Evolutionary conservation across 441 rosid species (phyloP).

Genomic region (Isatis lusitanica): DNA sequence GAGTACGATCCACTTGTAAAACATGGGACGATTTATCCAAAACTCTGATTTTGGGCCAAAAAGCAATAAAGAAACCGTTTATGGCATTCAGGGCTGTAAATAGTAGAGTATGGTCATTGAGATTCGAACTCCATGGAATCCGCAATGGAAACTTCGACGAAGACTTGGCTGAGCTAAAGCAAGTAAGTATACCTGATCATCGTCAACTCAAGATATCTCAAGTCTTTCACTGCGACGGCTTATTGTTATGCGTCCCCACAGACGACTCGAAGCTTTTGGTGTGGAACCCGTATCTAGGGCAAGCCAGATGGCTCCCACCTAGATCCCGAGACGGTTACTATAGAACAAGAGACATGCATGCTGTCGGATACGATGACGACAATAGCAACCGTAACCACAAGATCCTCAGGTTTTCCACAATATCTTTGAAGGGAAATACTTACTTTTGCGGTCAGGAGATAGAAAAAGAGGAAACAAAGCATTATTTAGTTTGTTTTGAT

Average conservation of each 20-base stretch:
- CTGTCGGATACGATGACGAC: not conserved
- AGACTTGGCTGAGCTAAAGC: no score
- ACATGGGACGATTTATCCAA: no score
- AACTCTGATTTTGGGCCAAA: no score
- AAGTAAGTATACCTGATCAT: no score
- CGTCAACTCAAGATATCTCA: not conserved
- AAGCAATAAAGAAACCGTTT: no score
- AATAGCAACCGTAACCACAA: not conserved
- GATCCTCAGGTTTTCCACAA: not conserved
- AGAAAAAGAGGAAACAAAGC: not conserved
- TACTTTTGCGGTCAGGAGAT: not conserved
- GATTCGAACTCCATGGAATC: no score
- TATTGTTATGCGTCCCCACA: not conserved
- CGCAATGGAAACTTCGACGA: no score
- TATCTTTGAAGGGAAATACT: not conserved
- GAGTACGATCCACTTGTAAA: no score
- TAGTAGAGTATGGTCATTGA: no score
- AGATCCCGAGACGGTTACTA: not conserved
- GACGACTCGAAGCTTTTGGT: not conserved
- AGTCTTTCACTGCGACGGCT: not conserved
- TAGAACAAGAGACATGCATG: not conserved
- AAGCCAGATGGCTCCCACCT: not conserved
- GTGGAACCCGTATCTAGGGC: not conserved
- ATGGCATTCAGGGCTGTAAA: no score
- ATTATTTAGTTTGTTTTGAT: not conserved